Evolutionary conservation across 2,329 filamentous ascomycete genomes (phyloP).

Genomic region (Herpotrichia juniperi): DNA sequence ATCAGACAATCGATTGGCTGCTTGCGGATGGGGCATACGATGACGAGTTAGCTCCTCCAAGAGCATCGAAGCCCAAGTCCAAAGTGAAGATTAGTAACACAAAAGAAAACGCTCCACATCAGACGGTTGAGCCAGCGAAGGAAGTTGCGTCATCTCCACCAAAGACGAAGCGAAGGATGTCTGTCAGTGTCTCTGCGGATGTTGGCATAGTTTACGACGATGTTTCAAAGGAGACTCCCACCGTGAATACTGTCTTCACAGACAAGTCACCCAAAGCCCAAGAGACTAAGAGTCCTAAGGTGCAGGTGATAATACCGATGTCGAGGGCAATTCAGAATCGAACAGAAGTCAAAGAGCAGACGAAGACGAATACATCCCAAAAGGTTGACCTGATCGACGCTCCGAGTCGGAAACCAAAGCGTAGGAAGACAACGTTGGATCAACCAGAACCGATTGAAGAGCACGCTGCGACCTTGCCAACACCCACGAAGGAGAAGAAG

Average conservation of each 20-base stretch:
- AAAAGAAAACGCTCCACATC: not conserved
- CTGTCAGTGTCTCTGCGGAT: not conserved
- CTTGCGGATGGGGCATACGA: slow-evolving; percentile 25
- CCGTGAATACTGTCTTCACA: not conserved
- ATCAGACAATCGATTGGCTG: slow-evolving; percentile 38
- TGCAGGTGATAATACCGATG: slow-evolving; percentile 31
- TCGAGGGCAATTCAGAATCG: slow-evolving; percentile 4
- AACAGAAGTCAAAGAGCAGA: slow-evolving; percentile 6
- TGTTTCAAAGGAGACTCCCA: not conserved
- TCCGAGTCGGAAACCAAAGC: slow-evolving; percentile 24
- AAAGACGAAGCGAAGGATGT: not conserved
- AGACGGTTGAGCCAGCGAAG: not conserved
- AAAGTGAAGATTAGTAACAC: slow-evolving; percentile 2
- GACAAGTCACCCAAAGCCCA: not conserved
- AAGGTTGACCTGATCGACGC: not conserved
- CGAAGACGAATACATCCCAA: not conserved
- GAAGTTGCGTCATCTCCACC: not conserved
- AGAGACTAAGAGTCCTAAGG: slow-evolving; percentile 20
- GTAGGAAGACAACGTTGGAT: slow-evolving; percentile 27
- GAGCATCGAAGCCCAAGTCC: slow-evolving; percentile 16
- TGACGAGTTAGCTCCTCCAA: slow-evolving; percentile 36
- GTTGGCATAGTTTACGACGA: not conserved
- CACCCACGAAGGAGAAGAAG: slow-evolving; percentile 27
- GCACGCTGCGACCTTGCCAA: not conserved
- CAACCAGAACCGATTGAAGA: slow-evolving; percentile 15